Percentiles rank a stretch among this genome's conserved stretches.
Conservation (phyloP, 2,329 filamentous ascomycete species). For the Aspergillus aculeatus region DNA sequence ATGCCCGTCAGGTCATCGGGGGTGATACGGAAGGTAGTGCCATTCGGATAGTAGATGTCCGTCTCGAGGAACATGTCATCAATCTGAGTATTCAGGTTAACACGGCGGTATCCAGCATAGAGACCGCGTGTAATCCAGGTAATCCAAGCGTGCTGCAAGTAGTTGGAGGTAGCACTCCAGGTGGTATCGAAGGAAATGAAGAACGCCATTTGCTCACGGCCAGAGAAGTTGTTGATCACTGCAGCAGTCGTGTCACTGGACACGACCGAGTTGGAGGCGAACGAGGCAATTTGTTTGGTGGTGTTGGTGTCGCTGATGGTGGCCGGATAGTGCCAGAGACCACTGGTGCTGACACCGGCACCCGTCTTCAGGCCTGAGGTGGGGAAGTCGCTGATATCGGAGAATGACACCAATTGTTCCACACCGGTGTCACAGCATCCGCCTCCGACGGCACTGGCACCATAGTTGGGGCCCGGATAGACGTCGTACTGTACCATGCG, state of each 20-base stretch:
- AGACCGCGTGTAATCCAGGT: constrained; percentile 61
- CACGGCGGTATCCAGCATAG: constrained; percentile 55
- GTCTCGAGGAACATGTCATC: constrained; percentile 62
- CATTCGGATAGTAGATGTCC: constrained; percentile 51
- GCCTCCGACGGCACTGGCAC: constrained; percentile 38
- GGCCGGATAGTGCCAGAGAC: constrained; percentile 61
- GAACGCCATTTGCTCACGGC: constrained; percentile 62
- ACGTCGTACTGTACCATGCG: constrained; percentile 62
- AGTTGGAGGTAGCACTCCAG: constrained; percentile 56
- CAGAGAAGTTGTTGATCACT: constrained; percentile 59
- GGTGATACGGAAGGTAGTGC: constrained; percentile 51
- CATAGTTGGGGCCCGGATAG: constrained; percentile 54
- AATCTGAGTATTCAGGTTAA: constrained; percentile 57
- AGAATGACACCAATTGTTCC: constrained; percentile 55
- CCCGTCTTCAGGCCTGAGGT: constrained; percentile 55
- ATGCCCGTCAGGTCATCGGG: constrained; percentile 50
- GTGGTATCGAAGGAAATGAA: constrained; percentile 56
- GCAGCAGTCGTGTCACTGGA: constrained; percentile 49
- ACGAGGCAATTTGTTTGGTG: constrained; percentile 56
- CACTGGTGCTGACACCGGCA: constrained; percentile 50
- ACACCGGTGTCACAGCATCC: constrained; percentile 51
- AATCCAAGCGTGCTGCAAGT: constrained; percentile 62
- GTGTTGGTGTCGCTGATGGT: constrained; percentile 53
- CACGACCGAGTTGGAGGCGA: constrained; percentile 47
- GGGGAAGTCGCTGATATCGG: constrained; percentile 54